Conservation (phyloP, 2,329 filamentous ascomycete species). For the Penicillium sp. region DNA sequence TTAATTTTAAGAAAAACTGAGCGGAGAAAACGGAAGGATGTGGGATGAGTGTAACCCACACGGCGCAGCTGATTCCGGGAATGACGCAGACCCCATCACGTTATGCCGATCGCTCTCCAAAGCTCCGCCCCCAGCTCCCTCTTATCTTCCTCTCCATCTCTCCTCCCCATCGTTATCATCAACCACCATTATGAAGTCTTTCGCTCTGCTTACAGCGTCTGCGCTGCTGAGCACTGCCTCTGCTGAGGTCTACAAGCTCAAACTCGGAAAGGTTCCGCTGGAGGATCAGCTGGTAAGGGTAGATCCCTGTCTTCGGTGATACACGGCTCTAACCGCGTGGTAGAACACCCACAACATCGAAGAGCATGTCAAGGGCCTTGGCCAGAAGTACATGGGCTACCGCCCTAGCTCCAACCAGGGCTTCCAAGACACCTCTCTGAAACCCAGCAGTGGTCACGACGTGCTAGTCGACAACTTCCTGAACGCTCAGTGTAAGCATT, state of each 20-base stretch:
- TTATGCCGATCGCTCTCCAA: conserved; percentile 23
- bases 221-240: conserved; percentile 76
- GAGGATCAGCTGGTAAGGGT: conserved; percentile 80
- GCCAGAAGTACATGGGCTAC: conserved; percentile 93
- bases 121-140: conserved; percentile 24
- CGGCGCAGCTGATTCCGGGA: conserved; percentile 19
- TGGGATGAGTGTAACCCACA: conserved; percentile 9
- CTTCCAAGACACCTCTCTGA: conserved; percentile 68
- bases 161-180: conserved; percentile 9
- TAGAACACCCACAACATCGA: conserved; percentile 75
- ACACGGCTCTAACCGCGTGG: conserved; percentile 11
- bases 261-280: conserved; percentile 93
- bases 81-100: conserved; percentile 25
- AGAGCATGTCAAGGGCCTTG: conserved; percentile 72
- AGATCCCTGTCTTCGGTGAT: conserved; percentile 4
- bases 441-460: conserved; percentile 64
- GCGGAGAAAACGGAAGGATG: conserved; percentile 5
- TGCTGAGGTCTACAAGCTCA: conserved; percentile 90
- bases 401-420: conserved; percentile 53
- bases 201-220: conserved; percentile 71
- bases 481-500: conserved; percentile 87
- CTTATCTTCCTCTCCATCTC: conserved; percentile 27
- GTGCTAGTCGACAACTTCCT: conserved; percentile 95
- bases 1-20: neutral
- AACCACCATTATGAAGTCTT: conserved; percentile 69